Percentiles rank a stretch among this genome's conserved stretches.
phyloP scores from a whole-genome alignment of 192 early-diverging fungal genomes.

The Coemansia erecta region DNA sequence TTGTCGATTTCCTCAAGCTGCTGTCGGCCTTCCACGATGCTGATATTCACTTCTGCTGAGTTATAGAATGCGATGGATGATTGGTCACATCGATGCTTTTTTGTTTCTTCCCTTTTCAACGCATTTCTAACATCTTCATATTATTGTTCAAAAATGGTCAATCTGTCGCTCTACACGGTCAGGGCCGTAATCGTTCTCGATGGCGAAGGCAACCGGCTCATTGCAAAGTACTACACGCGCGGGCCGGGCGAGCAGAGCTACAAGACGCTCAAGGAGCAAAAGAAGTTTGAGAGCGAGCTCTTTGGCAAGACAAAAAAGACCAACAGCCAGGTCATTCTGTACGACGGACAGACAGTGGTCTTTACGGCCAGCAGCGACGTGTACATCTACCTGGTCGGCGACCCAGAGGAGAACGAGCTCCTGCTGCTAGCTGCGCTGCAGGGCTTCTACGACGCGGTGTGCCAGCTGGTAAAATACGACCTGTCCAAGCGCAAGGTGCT shows the following conservation, averaged over 20 bases:
- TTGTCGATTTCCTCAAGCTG: slow-evolving; percentile 91
- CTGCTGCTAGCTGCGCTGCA: slow-evolving; percentile 76
- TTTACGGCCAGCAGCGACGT: slow-evolving; percentile 85
- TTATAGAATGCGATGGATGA: background rate
- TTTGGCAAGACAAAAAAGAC: slow-evolving; percentile 88
- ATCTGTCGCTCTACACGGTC: slow-evolving; percentile 81
- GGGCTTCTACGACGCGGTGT: slow-evolving; percentile 81
- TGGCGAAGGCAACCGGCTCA: slow-evolving; percentile 84
- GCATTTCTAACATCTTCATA: background rate
- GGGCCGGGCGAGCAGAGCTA: slow-evolving; percentile 25
- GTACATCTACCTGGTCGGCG: slow-evolving; percentile 88
- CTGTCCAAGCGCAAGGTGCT: slow-evolving; percentile 79
- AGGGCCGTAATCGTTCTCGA: slow-evolving; percentile 91
- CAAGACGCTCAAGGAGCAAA: slow-evolving; percentile 74
- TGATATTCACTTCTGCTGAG: slow-evolving; percentile 84
- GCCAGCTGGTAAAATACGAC: slow-evolving; percentile 74
- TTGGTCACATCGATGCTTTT: background rate
- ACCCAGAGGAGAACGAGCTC: slow-evolving; percentile 91
- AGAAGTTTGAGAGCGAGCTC: slow-evolving; percentile 86
- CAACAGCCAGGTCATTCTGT: slow-evolving; percentile 85
- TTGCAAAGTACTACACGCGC: slow-evolving; percentile 87
- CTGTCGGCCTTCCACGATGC: slow-evolving; percentile 88
- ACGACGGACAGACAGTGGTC: slow-evolving; percentile 87
- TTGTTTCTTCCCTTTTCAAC: background rate
- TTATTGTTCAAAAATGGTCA: slow-evolving; percentile 56